Evolutionary conservation across 495 filamentous ascomycete species (phyloP), one percentile per base, ranked within the genome.

Genomic region (Penicillium waksmanii): DNA sequence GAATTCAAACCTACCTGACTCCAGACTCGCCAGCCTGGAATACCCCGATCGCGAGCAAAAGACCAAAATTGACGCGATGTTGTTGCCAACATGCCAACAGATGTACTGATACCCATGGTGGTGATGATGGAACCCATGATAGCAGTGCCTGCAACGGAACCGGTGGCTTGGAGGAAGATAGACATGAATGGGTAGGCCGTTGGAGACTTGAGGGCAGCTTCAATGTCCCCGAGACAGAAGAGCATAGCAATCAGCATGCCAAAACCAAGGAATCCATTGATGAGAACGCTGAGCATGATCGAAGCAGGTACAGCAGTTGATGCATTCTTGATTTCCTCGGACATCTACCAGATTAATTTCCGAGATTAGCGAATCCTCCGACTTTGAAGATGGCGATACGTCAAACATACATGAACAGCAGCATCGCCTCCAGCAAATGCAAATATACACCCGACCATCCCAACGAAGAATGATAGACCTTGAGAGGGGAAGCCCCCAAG

Each of bases 51-150:
- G 6, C 84, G 72, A 0, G 82, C 74, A 58, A 86, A 85, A 0
- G 82, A 77, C 81, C 82, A 86, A 27, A 80, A 70, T 63, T 83
- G 73, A 3, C 84, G 75, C 3, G 82, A 83, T 1, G 77, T 65
- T 1, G 82, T 76, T 23, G 82, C 82, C 33, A 80, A 54, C 58
- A 76, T 72, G 10, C 77, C 73, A 10, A 84, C 76, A 0, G 72
- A 74, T 0, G 72, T 76, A 10, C 70, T 77, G 19, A 75, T 61
- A 5, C 68, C 69, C 57, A 83, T 71, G 1, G 77, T 65, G 1
- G 80, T 72, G 5, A 84, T 52, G 13, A 84, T 75, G 11, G 72
- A 69, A 1, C 68, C 66, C 78, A 85, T 80, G 0, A 72, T 66
- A 3, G 73, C 69, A 0, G 79, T 76, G 1, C 77, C 81, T 5